phyloP scores from a whole-genome alignment of 1,284 basidiomycete genomes.

The Trametes hirsuta region DNA sequence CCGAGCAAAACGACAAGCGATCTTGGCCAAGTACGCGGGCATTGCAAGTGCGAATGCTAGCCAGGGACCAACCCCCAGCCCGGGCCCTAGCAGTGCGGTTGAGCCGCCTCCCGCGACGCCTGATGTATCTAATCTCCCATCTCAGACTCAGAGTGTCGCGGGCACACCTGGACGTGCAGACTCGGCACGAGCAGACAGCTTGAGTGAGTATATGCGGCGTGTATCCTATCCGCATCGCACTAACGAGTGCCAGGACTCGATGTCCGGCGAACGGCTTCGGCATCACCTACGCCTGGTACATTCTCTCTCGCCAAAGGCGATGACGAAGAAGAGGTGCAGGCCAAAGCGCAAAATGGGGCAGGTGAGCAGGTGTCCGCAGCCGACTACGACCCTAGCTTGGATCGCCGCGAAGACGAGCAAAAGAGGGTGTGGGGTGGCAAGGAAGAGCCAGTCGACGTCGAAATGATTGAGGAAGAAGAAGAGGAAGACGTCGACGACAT shows the following conservation, averaged over 20 bases:
- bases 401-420: constrained; percentile 81
- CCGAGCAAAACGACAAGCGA: constrained; percentile 81
- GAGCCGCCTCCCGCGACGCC: constrained; percentile 63
- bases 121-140: constrained; percentile 61
- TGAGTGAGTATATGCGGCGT: constrained; percentile 8
- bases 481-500: constrained; percentile 87
- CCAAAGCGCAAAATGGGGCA: constrained; percentile 48
- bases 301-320: constrained; percentile 67
- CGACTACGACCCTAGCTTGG: constrained; percentile 90
- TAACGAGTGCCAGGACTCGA: constrained; percentile 33
- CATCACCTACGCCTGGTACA: constrained; percentile 54
- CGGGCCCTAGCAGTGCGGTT: constrained; percentile 72
- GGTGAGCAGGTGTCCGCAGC: constrained; percentile 83
- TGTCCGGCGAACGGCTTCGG: constrained; percentile 55
- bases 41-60: constrained; percentile 42
- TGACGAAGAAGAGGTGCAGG: constrained; percentile 49
- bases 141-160: constrained; percentile 54
- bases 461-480: constrained; percentile 59
- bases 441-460: constrained; percentile 46
- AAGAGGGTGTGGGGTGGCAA: constrained; percentile 59
- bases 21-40: constrained; percentile 80
- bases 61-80: constrained; percentile 52
- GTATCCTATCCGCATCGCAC: background rate
- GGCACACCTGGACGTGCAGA: constrained; percentile 36
- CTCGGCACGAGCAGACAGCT: constrained; percentile 15